Conservation (phyloP, 2,329 filamentous ascomycete species). For the Plenodomus tracheiphilus region DNA sequence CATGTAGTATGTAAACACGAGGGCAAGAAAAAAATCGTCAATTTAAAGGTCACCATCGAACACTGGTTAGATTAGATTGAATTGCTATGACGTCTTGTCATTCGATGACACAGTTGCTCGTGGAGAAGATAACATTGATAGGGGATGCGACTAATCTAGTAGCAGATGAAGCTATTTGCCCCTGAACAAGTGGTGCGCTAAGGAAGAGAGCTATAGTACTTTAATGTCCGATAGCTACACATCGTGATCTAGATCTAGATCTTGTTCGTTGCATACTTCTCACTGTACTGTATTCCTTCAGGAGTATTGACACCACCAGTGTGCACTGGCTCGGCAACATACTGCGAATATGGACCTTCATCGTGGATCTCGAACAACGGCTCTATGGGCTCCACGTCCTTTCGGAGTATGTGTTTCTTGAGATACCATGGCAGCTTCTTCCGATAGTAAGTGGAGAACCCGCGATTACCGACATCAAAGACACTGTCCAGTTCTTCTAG, state of each 20-base stretch:
- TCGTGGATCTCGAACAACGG: constrained; percentile 29
- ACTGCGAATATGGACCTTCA: constrained; percentile 3
- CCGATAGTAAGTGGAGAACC: constrained; percentile 27
- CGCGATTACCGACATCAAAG: constrained; percentile 34
- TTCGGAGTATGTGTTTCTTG: constrained; percentile 36
- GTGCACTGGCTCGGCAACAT: constrained; percentile 1
- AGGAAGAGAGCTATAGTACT: too few species aligned
- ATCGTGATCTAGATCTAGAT: not conserved
- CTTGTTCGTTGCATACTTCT: constrained; percentile 6
- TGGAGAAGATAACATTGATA: too few species aligned
- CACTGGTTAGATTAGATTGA: too few species aligned
- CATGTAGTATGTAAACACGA: too few species aligned
- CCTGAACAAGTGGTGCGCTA: too few species aligned
- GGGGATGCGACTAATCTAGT: too few species aligned
- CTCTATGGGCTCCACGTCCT: constrained; percentile 31
- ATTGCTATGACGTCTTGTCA: too few species aligned
- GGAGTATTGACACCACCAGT: not conserved
- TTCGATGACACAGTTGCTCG: too few species aligned
- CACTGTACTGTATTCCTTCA: constrained; percentile 3
- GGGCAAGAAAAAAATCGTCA: too few species aligned
- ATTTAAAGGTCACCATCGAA: too few species aligned
- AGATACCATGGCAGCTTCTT: constrained; percentile 45
- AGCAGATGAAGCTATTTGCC: too few species aligned
- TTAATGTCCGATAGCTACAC: too few species aligned
- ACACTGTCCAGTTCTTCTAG: constrained; percentile 37